Percentiles rank a stretch among this genome's conserved stretches.
phyloP scores from a whole-genome alignment of 192 early-diverging fungal species.

The Coemansia reversa region DNA sequence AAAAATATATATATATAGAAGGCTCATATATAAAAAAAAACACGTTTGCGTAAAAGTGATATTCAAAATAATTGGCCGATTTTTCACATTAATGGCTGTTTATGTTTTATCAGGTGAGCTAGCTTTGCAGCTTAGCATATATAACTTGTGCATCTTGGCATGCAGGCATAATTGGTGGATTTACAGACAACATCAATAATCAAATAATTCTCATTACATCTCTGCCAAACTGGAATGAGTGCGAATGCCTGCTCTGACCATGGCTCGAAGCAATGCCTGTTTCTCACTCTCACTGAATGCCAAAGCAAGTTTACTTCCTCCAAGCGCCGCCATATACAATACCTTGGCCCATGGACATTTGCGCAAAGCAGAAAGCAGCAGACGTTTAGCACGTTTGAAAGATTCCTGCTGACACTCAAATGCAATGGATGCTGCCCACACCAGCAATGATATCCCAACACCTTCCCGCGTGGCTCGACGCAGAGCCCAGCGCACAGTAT shows the following conservation, averaged over 20 bases:
- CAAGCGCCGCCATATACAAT: slow-evolving; percentile 25
- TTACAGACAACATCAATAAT: neutral
- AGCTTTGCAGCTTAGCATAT: neutral
- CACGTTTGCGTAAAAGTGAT: no score
- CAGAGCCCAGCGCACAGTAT: slow-evolving; percentile 11
- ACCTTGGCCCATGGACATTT: slow-evolving; percentile 35
- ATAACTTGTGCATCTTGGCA: slow-evolving; percentile 2
- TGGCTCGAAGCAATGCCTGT: slow-evolving; percentile 11
- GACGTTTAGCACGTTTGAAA: slow-evolving; percentile 1
- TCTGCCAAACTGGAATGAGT: slow-evolving; percentile 11
- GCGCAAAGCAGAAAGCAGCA: slow-evolving; percentile 14
- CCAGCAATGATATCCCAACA: slow-evolving; percentile 10
- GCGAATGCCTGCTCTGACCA: slow-evolving; percentile 29
- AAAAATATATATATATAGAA: no score
- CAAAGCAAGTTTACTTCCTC: slow-evolving; percentile 1
- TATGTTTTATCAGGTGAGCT: neutral
- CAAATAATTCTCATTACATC: neutral
- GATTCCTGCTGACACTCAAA: slow-evolving; percentile 11
- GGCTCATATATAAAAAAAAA: no score
- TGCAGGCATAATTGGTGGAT: neutral
- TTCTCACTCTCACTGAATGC: slow-evolving; percentile 12
- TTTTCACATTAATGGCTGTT: neutral
- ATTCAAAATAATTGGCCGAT: no score
- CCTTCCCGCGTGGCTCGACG: slow-evolving; percentile 11
- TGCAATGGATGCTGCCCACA: slow-evolving; percentile 11